Percentiles rank a stretch among this genome's conserved stretches.
Conservation (phyloP, 164 flowering plant genomes). For the Tetracentron sinense region DNA sequence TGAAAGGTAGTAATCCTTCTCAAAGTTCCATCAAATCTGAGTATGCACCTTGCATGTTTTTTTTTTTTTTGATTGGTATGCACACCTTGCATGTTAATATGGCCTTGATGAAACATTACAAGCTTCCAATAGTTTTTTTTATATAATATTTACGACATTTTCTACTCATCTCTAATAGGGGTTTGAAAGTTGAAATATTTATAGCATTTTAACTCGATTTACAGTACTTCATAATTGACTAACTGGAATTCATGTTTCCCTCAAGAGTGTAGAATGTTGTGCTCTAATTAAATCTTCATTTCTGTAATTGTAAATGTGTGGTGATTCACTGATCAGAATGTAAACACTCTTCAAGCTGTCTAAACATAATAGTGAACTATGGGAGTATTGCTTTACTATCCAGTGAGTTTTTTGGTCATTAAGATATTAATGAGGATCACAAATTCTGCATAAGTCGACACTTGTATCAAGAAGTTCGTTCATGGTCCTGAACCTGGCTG, state of each 20-base stretch:
- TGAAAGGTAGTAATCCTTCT: no score
- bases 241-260: background rate
- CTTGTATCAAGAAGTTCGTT: no score
- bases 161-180: background rate
- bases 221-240: no score
- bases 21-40: no score
- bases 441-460: no score
- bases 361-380: background rate
- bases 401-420: background rate
- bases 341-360: background rate
- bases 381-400: background rate
- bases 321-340: background rate
- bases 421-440: background rate
- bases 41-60: constrained; percentile 35
- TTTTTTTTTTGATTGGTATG: background rate
- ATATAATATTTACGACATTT: no score
- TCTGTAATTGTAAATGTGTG: no score
- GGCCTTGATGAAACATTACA: background rate
- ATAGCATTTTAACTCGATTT: no score
- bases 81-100: no score
- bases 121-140: constrained; percentile 1
- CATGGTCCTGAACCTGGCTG: no score
- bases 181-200: background rate
- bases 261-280: background rate
- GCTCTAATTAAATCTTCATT: no score